phyloP scores from a whole-genome alignment of 2,329 filamentous ascomycete species.

The Aspergillus calidoustus region DNA sequence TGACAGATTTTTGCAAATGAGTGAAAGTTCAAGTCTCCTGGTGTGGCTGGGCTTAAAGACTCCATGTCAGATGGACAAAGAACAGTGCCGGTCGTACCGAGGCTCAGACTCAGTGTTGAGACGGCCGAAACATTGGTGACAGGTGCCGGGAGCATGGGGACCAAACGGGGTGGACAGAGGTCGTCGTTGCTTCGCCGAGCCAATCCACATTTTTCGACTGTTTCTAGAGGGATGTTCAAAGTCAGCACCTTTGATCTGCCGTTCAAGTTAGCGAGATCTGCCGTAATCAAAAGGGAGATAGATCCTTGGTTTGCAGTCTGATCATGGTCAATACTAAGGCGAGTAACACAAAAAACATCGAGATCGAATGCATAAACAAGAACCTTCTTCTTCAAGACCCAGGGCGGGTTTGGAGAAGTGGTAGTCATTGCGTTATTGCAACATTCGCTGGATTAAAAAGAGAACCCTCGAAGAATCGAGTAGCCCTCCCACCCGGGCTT shows the following conservation, averaged over 20 bases:
- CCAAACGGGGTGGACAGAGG: conserved; percentile 20
- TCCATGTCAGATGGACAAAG: conserved; percentile 22
- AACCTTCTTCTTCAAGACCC: conserved; percentile 24
- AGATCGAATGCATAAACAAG: conserved; percentile 21
- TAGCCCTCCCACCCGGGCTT: conserved; percentile 31
- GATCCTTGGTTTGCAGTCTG: conserved; percentile 24
- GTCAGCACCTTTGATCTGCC: conserved; percentile 23
- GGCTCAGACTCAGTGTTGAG: conserved; percentile 23
- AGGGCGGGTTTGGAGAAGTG: conserved; percentile 17
- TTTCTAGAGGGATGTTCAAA: conserved; percentile 23
- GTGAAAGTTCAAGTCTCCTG: conserved; percentile 16
- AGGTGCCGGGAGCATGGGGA: conserved; percentile 19
- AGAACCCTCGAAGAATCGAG: conserved; percentile 29
- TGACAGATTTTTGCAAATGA: conserved; percentile 26
- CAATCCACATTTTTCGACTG: conserved; percentile 22
- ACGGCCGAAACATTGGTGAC: conserved; percentile 24
- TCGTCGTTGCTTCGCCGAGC: conserved; percentile 19
- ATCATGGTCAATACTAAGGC: conserved; percentile 27
- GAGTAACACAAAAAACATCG: conserved; percentile 20
- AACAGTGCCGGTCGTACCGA: conserved; percentile 20
- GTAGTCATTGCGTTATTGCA: conserved; percentile 23
- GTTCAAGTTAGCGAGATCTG: conserved; percentile 25
- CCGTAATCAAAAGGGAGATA: conserved; percentile 23
- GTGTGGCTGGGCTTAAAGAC: conserved; percentile 19
- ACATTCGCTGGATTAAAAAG: conserved; percentile 17